Evolutionary conservation across 2,329 filamentous ascomycete genomes (phyloP), one percentile per base, ranked within the genome.

Genomic region (Colletotrichum caudatum): DNA sequence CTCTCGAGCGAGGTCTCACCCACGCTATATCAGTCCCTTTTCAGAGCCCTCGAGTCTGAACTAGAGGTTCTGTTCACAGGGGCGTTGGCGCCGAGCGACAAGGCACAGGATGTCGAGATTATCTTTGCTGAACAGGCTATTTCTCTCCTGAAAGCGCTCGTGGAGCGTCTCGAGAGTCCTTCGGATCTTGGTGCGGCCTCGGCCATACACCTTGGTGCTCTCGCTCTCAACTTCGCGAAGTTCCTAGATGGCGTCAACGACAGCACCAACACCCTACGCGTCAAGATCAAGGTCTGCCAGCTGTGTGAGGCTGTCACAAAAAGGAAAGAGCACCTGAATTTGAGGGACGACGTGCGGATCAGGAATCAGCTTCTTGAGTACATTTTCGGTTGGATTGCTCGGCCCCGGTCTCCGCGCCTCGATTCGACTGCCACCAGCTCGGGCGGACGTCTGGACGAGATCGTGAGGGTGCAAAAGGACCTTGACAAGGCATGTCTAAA

Each of bases 271-370:
- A 88, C 86, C 26, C 77, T 91, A 20, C 84, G 89, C 65, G 89
- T 92, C 56, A 92, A 92, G 77, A 92, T 92, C 76, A 90, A 91
- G 75, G 88, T 92, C 51, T 92, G 91, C 75, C 89, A 92, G 74
- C 80, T 93, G 9, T 91, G 87, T 71, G 91, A 92, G 74, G 86
- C 87, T 4, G 87, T 92, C 44, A 90, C 87, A 16, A 88, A 87
- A 78, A 87, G 90, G 74, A 92, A 92, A 75, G 90, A 93, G 75
- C 87, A 92, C 62, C 81, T 93, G 53, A 92, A 92, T 74, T 81
- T 93, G 14, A 86, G 91, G 62, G 90, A 93, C 75, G 91, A 93
- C 77, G 88, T 92, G 50, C 87, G 90, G 37, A 91, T 92, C 75
- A 84, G 91, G 64, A 93, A 93, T 74, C 90, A 92, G 76, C 82